Evolutionary conservation across 179 eudicot genomes (phyloP), one percentile per base, ranked within the genome.

Genomic region (Spinacia oleracea): DNA sequence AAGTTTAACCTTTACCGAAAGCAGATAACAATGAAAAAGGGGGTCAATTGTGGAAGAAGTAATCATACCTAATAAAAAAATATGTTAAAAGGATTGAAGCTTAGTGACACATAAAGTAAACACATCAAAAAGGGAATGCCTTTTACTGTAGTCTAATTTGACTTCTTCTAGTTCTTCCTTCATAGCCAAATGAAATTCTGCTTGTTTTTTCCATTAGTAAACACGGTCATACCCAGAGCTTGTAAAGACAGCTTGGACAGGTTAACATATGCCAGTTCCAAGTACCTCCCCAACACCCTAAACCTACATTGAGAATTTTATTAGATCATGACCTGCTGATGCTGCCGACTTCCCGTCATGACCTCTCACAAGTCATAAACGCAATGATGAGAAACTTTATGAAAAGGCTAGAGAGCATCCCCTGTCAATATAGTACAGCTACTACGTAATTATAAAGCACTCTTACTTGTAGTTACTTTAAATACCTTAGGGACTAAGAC

Each of bases 81-180:
- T 9, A 45, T 3, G 32, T 11, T 62, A 25, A 29, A 25, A 62
- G 9, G 32, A n/a, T 18, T 38, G 12, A 7, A 62, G 25, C 16
- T 62, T 27, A 62, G 67, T 25, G 67, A 25, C 60, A 55, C 60
- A 55, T 55, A 32, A 32, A 64, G 69, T 32, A 64, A 25, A 34
- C 69, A 64, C 69, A 64, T 23, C 63, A 64, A 64, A 64, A 64
- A 64, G 42, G 18, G 55, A 71, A 27, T 70, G 35, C 29, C 74
- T 71, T 71, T 71, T 70, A 70, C 55, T 25, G 18, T 35, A 14
- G 16, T 45, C 35, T 70, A 23, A 1, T 35, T 46, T 70, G 56
- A 70, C 38, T n/a, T 46, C n/a, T 69, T 70, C 12, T 11, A 27
- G 35, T 70, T 50, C 9, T 53, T 32, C 27, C 58, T 46, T 48